Evolutionary conservation across 78 protist species (phyloP).

Genomic region (Cavenderia fasciculata): DNA sequence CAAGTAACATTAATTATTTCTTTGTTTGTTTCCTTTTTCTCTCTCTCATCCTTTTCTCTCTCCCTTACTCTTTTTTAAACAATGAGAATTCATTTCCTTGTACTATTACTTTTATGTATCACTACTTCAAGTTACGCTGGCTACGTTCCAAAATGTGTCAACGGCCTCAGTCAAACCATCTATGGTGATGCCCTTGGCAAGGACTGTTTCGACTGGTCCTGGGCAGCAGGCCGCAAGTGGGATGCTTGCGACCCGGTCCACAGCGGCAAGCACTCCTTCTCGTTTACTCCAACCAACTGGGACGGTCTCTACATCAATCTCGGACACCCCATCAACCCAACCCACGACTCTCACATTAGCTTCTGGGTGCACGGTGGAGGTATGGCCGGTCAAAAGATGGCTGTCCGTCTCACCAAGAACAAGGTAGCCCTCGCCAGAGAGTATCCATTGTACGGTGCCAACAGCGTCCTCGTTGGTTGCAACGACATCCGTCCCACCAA

Average conservation of each 20-base stretch:
- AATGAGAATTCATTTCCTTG: too few relatives aligned
- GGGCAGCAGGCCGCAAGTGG: constrained; percentile 28
- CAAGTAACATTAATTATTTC: constrained; percentile 31
- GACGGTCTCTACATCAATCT: constrained; percentile 38
- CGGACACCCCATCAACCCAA: constrained; percentile 60
- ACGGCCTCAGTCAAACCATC: constrained; percentile 37
- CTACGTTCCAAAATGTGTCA: constrained; percentile 13
- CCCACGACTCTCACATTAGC: not conserved
- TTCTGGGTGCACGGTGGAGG: constrained; percentile 46
- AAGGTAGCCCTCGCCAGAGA: constrained; percentile 47
- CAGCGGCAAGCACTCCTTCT: constrained; percentile 23
- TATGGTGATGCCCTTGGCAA: constrained; percentile 19
- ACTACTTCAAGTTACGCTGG: not conserved
- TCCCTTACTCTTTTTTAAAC: too few relatives aligned
- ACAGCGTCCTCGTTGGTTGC: not conserved
- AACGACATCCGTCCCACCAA: not conserved
- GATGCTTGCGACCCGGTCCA: not conserved
- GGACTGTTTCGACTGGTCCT: constrained; percentile 51
- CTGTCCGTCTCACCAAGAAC: constrained; percentile 11
- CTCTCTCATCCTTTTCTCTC: too few relatives aligned
- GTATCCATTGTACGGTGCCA: constrained; percentile 2
- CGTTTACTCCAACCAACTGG: constrained; percentile 40
- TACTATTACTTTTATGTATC: not conserved
- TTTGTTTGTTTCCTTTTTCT: too few relatives aligned
- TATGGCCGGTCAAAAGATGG: constrained; percentile 23